A percentile compares a stretch with the other conserved stretches of the same genome.
Conservation (phyloP, 495 filamentous ascomycete species). For the Aspergillus haitiensis region DNA sequence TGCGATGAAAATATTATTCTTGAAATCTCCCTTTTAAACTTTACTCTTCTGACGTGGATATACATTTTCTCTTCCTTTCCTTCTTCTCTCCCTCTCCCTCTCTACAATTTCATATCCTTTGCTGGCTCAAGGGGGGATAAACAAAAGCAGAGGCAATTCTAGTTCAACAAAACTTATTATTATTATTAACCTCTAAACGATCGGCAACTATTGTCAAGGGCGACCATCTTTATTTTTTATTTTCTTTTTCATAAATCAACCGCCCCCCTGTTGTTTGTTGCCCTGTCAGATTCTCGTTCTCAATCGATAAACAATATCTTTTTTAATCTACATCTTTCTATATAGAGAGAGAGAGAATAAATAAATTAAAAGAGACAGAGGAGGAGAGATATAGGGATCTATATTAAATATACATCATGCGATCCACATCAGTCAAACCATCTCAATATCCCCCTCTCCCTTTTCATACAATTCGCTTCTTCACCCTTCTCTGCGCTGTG, state of each 20-base stretch:
- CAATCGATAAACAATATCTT: too few species aligned
- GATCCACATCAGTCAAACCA: constrained; percentile 45
- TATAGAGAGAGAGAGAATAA: background rate
- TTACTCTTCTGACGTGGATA: background rate
- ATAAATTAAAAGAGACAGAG: background rate
- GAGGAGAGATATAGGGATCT: background rate
- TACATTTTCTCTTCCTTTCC: background rate
- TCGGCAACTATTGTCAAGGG: too few species aligned
- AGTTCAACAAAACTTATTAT: too few species aligned
- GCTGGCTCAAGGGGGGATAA: background rate
- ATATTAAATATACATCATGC: constrained; percentile 26
- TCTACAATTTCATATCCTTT: background rate
- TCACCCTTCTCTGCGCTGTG: constrained; percentile 54
- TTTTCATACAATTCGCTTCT: constrained; percentile 57
- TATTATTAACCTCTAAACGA: too few species aligned
- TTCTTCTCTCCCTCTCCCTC: background rate
- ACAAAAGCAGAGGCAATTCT: too few species aligned
- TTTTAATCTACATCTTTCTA: background rate
- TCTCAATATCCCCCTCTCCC: constrained; percentile 57
- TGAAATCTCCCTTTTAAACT: background rate
- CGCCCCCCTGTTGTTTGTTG: too few species aligned
- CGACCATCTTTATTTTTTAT: too few species aligned
- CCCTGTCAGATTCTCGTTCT: too few species aligned
- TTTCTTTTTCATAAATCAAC: too few species aligned
- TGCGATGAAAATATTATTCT: too few species aligned